These are phyloP conservation scores for Coemansia sp. DNA, from an alignment of 371 early-diverging fungal species.

Conservation along the genomic window DNA sequence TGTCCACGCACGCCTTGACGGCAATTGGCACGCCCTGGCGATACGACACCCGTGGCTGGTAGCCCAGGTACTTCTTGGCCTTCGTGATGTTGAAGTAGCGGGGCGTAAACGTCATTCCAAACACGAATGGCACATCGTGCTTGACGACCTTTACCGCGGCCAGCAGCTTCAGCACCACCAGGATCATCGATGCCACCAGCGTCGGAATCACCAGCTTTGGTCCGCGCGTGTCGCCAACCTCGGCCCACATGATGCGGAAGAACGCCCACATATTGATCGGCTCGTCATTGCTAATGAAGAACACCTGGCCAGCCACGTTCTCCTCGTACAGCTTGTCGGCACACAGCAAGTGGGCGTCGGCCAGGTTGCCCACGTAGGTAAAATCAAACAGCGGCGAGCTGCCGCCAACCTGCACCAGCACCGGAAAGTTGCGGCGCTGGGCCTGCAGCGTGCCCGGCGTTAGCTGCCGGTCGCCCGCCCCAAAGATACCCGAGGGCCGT, in stretches of 20 bases:
- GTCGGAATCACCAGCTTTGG: slow-evolving; percentile 51
- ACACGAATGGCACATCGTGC: slow-evolving; percentile 53
- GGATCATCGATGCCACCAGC: slow-evolving; percentile 48
- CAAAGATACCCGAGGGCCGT: slow-evolving; percentile 92
- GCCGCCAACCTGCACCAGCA: slow-evolving; percentile 80
- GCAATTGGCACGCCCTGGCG: slow-evolving; percentile 69
- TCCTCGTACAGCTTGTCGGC: slow-evolving; percentile 69
- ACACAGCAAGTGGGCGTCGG: slow-evolving; percentile 87
- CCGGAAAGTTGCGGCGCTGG: slow-evolving; percentile 63
- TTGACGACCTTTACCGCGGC: slow-evolving; percentile 28
- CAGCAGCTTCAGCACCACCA: slow-evolving; percentile 50
- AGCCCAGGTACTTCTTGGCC: slow-evolving; percentile 75
- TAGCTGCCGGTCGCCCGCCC: slow-evolving; percentile 87
- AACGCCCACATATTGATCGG: slow-evolving; percentile 95
- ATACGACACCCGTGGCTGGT: slow-evolving; percentile 70
- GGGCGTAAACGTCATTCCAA: slow-evolving; percentile 72
- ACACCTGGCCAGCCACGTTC: slow-evolving; percentile 65
- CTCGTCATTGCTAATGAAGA: slow-evolving; percentile 89
- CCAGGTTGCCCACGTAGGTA: slow-evolving; percentile 93
- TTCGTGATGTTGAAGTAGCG: slow-evolving; percentile 80
- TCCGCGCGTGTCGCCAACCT: slow-evolving; percentile 54
- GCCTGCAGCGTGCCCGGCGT: slow-evolving; percentile 77
- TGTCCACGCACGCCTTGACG: slow-evolving; percentile 46
- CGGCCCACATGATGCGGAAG: slow-evolving; percentile 65
- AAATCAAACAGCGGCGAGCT: slow-evolving; percentile 86